Evolutionary conservation across 148 eudicot genomes (phyloP), one percentile per base, ranked within the genome.

Genomic region (Spergularia marina): DNA sequence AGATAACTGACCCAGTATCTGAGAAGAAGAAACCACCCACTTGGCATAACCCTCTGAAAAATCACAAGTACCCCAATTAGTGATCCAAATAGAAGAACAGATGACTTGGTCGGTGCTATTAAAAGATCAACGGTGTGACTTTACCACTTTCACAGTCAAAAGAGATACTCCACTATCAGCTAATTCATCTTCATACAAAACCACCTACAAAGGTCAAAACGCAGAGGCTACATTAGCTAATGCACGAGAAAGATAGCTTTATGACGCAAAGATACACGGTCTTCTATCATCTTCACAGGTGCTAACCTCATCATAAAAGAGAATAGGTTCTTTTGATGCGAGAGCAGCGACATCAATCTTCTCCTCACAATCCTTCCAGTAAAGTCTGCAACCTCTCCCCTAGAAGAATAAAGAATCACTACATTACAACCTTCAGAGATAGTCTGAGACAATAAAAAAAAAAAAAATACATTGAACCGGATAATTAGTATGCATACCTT

Each of bases 91-190:
- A 51, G 63, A 65, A 39, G 61, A 47, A 18, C 34, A 44, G 12
- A 56, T 20, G 61, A 18, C 10, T 12, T 17, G 14, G 21, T 68
- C n/a, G 49, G 49, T 66, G 49, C 41, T 34, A 77, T 23, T 53
- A 25, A 18, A 70, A 65, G 56, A 74, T 53, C 39, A 70, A 59
- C 12, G 67, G 66, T 13, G 57, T n/a, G 25, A 74, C 40, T 53
- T 84, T 95, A 95, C 97, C 96, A 95, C 96, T 95, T 95, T 95
- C 15, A 88, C 96, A 17, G 96, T 95, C 80, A 95, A 84, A 73
- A 95, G 91, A 67, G 99, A 92, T 70, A 88, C 86, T 69, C 99
- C 97, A 71, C 81, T 92, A 80, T 90, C 99, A 55, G 91, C 92
- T 79, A 92, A 83, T 83, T 95, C 99, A 85, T 95, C 97, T 85